A percentile compares a stretch with the other conserved stretches of the same genome.
Evolutionary conservation across 345 rosid genomes (phyloP).

Genomic region (Isatis tinctoria): DNA sequence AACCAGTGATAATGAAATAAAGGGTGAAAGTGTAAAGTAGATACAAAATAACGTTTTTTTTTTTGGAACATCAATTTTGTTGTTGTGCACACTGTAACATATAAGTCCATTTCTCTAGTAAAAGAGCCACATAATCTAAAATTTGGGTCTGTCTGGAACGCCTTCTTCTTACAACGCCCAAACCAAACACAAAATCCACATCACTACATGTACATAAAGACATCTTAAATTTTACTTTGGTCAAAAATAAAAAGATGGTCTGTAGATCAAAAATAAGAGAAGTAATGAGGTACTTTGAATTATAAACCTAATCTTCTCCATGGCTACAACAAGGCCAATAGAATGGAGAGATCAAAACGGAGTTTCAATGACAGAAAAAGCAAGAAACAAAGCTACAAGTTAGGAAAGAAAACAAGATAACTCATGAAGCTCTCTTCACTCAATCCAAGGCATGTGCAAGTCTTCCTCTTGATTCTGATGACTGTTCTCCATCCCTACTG

Average conservation of each 20-base stretch:
- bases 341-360: slow-evolving; percentile 6
- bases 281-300: not conserved
- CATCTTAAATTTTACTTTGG: too few species aligned
- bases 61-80: too few species aligned
- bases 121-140: not conserved
- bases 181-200: not conserved
- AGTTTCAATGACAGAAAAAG: not conserved
- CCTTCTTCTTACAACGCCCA: not conserved
- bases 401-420: not conserved
- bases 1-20: not conserved
- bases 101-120: too few species aligned
- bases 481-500: slow-evolving; percentile 15
- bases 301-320: slow-evolving; percentile 10
- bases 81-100: too few species aligned
- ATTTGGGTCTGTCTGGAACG: too few species aligned
- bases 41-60: not conserved
- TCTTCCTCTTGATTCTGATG: not conserved
- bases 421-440: slow-evolving; percentile 1
- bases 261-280: not conserved
- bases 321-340: not conserved
- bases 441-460: slow-evolving; percentile 1
- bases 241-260: not conserved
- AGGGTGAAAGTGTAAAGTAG: not conserved
- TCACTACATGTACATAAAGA: too few species aligned
- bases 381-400: not conserved